These are phyloP conservation scores for Coelastrella sp. DNA, from an alignment of 139 green algal species.

Conservation along the genomic window DNA sequence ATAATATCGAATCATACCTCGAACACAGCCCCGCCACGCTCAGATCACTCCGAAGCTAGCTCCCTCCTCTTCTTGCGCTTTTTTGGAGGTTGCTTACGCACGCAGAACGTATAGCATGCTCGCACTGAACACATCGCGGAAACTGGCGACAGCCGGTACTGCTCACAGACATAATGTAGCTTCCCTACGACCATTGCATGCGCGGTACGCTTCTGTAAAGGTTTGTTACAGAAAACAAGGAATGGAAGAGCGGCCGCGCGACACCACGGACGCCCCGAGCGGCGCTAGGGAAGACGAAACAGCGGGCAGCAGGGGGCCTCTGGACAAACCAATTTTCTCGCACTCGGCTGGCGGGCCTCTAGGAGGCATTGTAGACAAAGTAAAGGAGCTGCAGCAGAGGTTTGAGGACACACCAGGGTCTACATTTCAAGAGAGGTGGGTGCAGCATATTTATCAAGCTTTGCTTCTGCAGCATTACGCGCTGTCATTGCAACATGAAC, in stretches of 20 bases:
- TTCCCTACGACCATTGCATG: not conserved
- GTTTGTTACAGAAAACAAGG: not conserved
- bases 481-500: not conserved
- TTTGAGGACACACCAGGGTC: slow-evolving; percentile 15
- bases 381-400: slow-evolving; percentile 9
- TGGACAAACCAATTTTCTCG: not conserved
- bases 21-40: no score
- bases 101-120: not conserved
- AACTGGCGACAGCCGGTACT: not conserved
- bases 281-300: not conserved
- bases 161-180: not conserved
- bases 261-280: not conserved
- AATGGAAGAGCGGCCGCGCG: not conserved
- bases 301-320: not conserved
- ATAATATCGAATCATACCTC: no score
- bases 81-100: not conserved
- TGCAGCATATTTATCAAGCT: not conserved
- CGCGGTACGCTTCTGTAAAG: not conserved
- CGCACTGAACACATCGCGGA: not conserved
- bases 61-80: not conserved
- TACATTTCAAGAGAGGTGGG: slow-evolving; percentile 2
- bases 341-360: not conserved
- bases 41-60: no score
- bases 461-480: no score
- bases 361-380: not conserved